Conservation (phyloP, 257 asterid genomes). For the Nicotiana paniculata region DNA sequence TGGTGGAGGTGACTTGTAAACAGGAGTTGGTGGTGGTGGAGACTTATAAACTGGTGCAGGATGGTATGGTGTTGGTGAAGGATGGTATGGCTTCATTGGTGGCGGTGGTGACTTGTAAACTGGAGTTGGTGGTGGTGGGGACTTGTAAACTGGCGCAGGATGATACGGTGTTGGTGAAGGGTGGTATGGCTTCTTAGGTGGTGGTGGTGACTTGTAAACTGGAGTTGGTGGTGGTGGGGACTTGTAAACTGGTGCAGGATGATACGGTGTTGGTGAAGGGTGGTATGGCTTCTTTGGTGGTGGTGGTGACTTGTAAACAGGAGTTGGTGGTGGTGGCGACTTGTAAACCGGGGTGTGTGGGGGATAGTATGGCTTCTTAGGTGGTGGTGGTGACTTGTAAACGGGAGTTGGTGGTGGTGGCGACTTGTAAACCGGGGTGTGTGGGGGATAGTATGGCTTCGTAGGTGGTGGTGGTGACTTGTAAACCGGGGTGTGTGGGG, state of each 20-base stretch:
- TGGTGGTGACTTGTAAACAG: neutral
- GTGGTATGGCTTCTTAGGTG: neutral
- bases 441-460: neutral
- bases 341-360: neutral
- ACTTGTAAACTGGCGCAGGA: neutral
- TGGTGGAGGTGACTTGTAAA: neutral
- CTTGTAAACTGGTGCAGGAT: neutral
- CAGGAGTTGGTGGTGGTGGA: neutral
- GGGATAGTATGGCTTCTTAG: neutral
- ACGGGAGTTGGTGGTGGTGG: neutral
- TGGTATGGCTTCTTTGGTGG: neutral
- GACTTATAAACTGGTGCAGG: neutral
- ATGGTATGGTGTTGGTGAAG: constrained; percentile 2
- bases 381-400: neutral
- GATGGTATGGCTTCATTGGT: neutral
- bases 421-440: neutral
- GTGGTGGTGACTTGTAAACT: neutral
- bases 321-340: neutral
- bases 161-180: neutral
- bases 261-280: neutral
- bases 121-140: neutral
- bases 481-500: too few species aligned
- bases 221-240: neutral
- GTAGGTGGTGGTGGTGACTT: neutral
- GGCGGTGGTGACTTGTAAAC: neutral